Conservation (phyloP, 202 grass and related monocot genomes). For the Carex arenaria region DNA sequence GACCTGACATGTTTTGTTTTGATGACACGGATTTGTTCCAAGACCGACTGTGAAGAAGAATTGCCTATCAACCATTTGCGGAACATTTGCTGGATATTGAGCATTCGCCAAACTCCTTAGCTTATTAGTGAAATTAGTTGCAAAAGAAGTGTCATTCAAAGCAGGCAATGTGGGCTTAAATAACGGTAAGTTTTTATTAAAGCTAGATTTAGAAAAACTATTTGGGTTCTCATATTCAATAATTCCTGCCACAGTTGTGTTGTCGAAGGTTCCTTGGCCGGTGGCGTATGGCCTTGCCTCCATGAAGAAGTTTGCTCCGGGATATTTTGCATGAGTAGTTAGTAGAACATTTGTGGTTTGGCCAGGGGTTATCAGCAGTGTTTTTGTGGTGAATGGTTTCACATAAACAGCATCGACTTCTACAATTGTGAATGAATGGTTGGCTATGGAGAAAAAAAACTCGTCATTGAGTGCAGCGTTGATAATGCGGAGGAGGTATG, state of each 20-base stretch:
- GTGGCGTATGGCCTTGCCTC: constrained; percentile 56
- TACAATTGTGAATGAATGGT: constrained; percentile 61
- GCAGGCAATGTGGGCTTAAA: constrained; percentile 39
- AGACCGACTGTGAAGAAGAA: constrained; percentile 86
- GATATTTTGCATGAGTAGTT: constrained; percentile 47
- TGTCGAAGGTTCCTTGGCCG: constrained; percentile 54
- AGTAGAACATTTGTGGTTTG: constrained; percentile 73
- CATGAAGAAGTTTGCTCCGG: constrained; percentile 67
- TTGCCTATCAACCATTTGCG: constrained; percentile 38
- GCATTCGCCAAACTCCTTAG: constrained; percentile 51
- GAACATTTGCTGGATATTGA: constrained; percentile 49
- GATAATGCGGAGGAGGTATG: constrained; percentile 77
- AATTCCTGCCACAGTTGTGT: constrained; percentile 59
- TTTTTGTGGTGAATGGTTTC: constrained; percentile 54
- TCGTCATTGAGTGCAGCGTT: constrained; percentile 87
- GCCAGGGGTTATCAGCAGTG: constrained; percentile 48
- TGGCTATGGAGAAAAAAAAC: constrained; percentile 79
- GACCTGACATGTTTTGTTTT: constrained; percentile 59
- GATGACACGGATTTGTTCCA: constrained; percentile 54
- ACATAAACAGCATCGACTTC: constrained; percentile 70
- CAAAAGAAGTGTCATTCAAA: constrained; percentile 75
- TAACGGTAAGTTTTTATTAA: constrained; percentile 45
- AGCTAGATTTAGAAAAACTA: constrained; percentile 20
- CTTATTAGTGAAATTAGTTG: constrained; percentile 55
- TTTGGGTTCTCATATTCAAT: constrained; percentile 52